Percentiles rank a stretch among this genome's conserved stretches.
Conservation (phyloP, 176 grass and related monocot genomes). For the Paspalum vaginatum region DNA sequence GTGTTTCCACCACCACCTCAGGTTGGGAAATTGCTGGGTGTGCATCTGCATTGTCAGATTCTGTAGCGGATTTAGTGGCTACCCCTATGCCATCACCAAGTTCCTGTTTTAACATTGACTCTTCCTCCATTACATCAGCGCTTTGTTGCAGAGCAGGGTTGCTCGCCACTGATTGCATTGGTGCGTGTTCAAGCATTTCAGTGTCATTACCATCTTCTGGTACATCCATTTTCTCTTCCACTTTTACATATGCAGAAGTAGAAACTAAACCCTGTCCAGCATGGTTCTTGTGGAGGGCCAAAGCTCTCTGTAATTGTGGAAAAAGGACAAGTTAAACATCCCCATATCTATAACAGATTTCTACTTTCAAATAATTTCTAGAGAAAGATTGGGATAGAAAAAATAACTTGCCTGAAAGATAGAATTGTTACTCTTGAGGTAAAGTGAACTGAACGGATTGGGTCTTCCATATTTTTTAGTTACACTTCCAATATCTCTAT, state of each 20-base stretch:
- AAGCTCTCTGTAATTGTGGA: slow-evolving; percentile 71
- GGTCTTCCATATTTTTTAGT: slow-evolving; percentile 50
- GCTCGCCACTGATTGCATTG: slow-evolving; percentile 34
- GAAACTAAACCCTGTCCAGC: slow-evolving; percentile 36
- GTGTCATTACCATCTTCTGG: slow-evolving; percentile 33
- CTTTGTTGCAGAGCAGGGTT: background rate
- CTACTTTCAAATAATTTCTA: slow-evolving; percentile 9
- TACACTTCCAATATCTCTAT: slow-evolving; percentile 32
- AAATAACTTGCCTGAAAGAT: slow-evolving; percentile 69
- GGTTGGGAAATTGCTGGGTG: slow-evolving; percentile 31
- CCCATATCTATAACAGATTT: background rate
- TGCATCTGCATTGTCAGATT: slow-evolving; percentile 29
- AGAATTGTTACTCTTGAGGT: slow-evolving; percentile 49
- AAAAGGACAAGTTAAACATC: slow-evolving; percentile 30
- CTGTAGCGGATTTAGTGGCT: slow-evolving; percentile 12
- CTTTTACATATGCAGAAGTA: slow-evolving; percentile 5
- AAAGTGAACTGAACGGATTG: slow-evolving; percentile 61
- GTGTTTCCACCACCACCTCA: slow-evolving; percentile 26
- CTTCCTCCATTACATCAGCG: slow-evolving; percentile 32
- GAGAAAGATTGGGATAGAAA: slow-evolving; percentile 16
- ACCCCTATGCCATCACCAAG: slow-evolving; percentile 3
- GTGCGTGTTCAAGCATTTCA: slow-evolving; percentile 31
- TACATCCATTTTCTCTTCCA: slow-evolving; percentile 43
- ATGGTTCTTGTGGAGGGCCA: slow-evolving; percentile 75
- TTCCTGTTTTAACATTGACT: slow-evolving; percentile 35